Evolutionary conservation across 768 basidiomycete species (phyloP), one percentile per base, ranked within the genome.

Genomic region (Kwoniella pini): DNA sequence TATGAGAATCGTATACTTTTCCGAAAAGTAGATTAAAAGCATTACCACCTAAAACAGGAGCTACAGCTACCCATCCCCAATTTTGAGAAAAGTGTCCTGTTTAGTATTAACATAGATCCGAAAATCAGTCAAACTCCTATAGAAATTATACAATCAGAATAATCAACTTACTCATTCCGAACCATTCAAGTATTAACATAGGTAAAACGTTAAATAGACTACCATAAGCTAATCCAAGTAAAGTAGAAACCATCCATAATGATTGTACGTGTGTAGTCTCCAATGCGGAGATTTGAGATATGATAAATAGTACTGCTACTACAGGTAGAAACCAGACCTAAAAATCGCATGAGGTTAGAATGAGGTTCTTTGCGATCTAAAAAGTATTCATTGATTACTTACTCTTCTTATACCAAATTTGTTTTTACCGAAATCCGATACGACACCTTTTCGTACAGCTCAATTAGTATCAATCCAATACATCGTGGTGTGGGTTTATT

Each of bases 11-110:
- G 28, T 92, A 82, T 66, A 90, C 88, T 48, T 81, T 82, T 4
- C 92, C 92, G 68, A 93, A 94, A 43, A 86, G 80, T 52, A 94
- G 67, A n/a, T 90, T 91, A 76, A 91, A 89, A 1, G 92, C 45
- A 78, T 93, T 94, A 0, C 88, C 88, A 3, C 87, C 89, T 54
- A 91, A 79, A 11, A 80, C 72, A 1, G 92, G 90, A 0, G 88
- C 84, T 46, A 90, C 78, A 19, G 85, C 84, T 24, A 88, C 81
- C 71, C 84, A 89, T 9, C 91, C 91, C 88, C 88, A 91, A 77
- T 93, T 93, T 80, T 92, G 87, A 0, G 86, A 87, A 67, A 89
- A 88, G 72, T 88, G 87, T 46, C 36, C 61, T 52, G 27, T 30
- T 38, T 15, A 7, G 15, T 7, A 36, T 36, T n/a, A n/a, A n/a